These are phyloP conservation scores for Tetrahymena malaccensis DNA, from an alignment of 73 alveolate genomes.

Conservation along the genomic window DNA sequence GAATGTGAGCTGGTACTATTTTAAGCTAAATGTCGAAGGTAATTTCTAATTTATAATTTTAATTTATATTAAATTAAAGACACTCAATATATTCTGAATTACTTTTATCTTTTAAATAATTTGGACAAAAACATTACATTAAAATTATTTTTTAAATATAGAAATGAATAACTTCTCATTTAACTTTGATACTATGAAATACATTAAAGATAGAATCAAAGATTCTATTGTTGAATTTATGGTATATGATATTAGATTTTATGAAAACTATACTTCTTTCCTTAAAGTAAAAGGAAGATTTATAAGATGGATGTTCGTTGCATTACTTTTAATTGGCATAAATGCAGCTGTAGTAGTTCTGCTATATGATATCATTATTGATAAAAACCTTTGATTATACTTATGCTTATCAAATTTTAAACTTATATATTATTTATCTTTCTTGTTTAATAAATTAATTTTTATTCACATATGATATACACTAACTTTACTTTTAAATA, in stretches of 20 bases:
- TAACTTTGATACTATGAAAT: neutral
- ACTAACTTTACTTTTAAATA: too few species aligned
- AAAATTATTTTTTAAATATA: neutral
- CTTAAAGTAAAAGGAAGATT: neutral
- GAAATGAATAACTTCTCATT: neutral
- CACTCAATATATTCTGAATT: too few species aligned
- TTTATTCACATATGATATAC: neutral
- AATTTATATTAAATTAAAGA: too few species aligned
- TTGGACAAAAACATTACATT: neutral
- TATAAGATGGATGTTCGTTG: neutral
- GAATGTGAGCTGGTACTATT: neutral
- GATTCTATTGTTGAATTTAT: neutral
- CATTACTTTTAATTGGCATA: neutral
- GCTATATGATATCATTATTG: neutral
- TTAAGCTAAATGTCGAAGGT: neutral
- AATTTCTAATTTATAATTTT: neutral
- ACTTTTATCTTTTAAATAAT: neutral
- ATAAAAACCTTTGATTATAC: neutral
- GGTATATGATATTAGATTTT: neutral
- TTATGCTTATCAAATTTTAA: neutral
- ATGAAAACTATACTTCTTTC: neutral
- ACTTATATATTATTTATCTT: neutral
- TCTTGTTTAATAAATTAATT: neutral
- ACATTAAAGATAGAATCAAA: neutral
- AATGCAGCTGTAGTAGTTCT: neutral